Percentiles rank a stretch among this genome's conserved stretches.
These are phyloP conservation scores for Chlorella sp. DNA, from an alignment of 139 green algal species.

Conservation along the genomic window DNA sequence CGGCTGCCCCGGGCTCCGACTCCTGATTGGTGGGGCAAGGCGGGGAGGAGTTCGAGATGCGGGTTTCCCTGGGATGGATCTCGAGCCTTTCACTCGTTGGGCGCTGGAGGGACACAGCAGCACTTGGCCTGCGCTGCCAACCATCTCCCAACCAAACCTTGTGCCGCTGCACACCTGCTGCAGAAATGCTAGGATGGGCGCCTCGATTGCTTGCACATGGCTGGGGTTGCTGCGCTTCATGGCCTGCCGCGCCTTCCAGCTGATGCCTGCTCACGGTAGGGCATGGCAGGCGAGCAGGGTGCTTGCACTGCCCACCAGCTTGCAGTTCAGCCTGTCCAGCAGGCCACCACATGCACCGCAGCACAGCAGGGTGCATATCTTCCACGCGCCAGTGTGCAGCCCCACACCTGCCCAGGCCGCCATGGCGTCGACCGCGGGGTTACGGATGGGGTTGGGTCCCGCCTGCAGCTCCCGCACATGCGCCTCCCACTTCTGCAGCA, in stretches of 20 bases:
- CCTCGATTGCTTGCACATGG: constrained; percentile 43
- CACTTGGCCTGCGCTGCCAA: background rate
- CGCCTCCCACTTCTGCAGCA: constrained; percentile 64
- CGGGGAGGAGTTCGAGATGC: background rate
- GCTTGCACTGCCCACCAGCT: too few species aligned
- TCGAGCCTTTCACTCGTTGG: too few species aligned
- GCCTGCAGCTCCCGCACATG: constrained; percentile 46
- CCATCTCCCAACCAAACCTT: too few species aligned
- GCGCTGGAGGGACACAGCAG: background rate
- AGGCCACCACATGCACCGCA: too few species aligned
- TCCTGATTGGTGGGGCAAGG: background rate
- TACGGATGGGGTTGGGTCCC: background rate
- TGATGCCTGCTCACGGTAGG: background rate
- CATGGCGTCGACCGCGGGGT: constrained; percentile 42
- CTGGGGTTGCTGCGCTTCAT: constrained; percentile 37
- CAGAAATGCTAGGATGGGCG: constrained; percentile 14
- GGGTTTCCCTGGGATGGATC: too few species aligned
- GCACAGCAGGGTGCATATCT: too few species aligned
- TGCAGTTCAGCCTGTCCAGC: too few species aligned
- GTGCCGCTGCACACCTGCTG: background rate
- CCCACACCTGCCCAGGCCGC: constrained; percentile 35
- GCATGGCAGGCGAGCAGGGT: too few species aligned
- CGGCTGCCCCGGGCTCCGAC: background rate
- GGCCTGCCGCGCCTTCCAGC: constrained; percentile 42
- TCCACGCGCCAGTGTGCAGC: too few species aligned